Evolutionary conservation across 495 filamentous ascomycete genomes (phyloP), one percentile per base, ranked within the genome.

Genomic region (Lasiosphaeria hispida): DNA sequence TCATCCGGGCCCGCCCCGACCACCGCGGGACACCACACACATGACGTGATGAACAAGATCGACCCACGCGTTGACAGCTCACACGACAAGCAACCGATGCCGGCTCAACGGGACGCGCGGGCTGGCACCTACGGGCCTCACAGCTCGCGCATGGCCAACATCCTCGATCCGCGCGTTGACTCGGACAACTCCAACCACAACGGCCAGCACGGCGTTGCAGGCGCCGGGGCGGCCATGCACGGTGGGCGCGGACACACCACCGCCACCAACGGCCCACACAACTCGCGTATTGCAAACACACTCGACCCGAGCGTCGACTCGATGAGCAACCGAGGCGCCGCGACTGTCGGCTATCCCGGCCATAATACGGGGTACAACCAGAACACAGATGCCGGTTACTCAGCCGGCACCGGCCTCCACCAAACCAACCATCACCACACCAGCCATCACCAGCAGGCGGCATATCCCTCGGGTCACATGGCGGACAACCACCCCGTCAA

Each of bases 1-100:
- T 60, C 64, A 54, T 69, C 69, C 0, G 69, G 69, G 17, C 65
- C 69, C 1, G 69, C 69, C 2, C 63, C 60, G 11, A 63, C 65
- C 9, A 72, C 69, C 0, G 61, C 65, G 4, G 80, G 80, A 11
- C 81, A 77, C 30, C 83, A 84, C 70, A 64, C 63, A 78, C 86
- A 84, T 42, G 74, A 78, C 61, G 59, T 89, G 38, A 66, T 89
- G 58, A 82, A 90, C 77, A 91, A 89, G 61, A 77, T 88, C 64
- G 89, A 89, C 69, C 70, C 69, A 1, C 53, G 58, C 47, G 80
- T 89, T 47, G 84, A 81, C 72, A 63, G 87, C 45, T 75, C 78
- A 15, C 69, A 72, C 17, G 74, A 82, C 67, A 66, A 77, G 53
- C 42, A 52, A 3, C 54, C 64, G 14, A 42, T 63, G 19, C 58